A percentile compares a stretch with the other conserved stretches of the same genome.
phyloP scores from a whole-genome alignment of 2,329 filamentous ascomycete species.

The Ceratocystis colombiana region DNA sequence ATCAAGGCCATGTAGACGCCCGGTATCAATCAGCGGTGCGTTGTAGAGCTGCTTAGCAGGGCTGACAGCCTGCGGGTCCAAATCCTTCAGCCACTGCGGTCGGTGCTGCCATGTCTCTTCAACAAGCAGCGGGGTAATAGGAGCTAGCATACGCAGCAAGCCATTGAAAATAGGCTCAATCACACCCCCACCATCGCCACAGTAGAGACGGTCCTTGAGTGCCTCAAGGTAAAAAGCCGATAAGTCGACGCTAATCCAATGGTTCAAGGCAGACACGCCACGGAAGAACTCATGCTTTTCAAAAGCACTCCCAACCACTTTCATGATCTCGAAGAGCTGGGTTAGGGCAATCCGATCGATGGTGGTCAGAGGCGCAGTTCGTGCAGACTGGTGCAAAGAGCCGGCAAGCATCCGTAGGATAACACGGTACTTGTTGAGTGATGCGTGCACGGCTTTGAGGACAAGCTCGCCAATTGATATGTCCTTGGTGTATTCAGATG shows the following conservation, averaged over 20 bases:
- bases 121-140: slow-evolving; percentile 71
- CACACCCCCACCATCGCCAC: slow-evolving; percentile 57
- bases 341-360: slow-evolving; percentile 67
- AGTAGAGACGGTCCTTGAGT: slow-evolving; percentile 85
- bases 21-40: slow-evolving; percentile 36
- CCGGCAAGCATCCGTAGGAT: slow-evolving; percentile 88
- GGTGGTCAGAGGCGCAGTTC: slow-evolving; percentile 44
- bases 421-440: slow-evolving; percentile 75
- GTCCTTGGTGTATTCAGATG: slow-evolving; percentile 83
- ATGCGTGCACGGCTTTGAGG: slow-evolving; percentile 63
- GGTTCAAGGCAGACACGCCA: slow-evolving; percentile 61
- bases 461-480: slow-evolving; percentile 71
- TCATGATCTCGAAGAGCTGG: slow-evolving; percentile 58
- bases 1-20: slow-evolving; percentile 34
- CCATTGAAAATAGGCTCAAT: slow-evolving; percentile 59
- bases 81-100: slow-evolving; percentile 48
- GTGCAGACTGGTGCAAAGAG: slow-evolving; percentile 50
- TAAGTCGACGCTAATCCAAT: slow-evolving; percentile 71
- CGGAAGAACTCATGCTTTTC: slow-evolving; percentile 72
- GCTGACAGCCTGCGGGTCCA: slow-evolving; percentile 22
- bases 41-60: slow-evolving; percentile 43
- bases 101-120: slow-evolving; percentile 80
- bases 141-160: slow-evolving; percentile 66
- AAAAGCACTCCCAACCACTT: slow-evolving; percentile 55
- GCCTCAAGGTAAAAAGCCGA: slow-evolving; percentile 92